Base-by-base conservation (phyloP, 1,284 basidiomycete genomes). In the Apiotrichum gamsii region DNA sequence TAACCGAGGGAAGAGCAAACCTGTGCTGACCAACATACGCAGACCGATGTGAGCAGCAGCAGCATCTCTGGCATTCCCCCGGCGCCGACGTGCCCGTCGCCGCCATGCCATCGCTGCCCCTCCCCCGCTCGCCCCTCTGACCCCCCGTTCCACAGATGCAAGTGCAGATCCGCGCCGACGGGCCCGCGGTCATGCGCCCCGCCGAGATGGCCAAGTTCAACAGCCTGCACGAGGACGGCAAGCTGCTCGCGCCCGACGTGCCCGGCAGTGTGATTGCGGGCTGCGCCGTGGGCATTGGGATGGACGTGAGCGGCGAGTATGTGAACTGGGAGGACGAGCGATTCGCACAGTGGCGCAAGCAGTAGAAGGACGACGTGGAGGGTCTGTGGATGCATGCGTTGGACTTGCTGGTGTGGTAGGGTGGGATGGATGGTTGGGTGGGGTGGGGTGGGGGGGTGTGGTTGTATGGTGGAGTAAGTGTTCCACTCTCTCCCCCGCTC, bases 231-330 rank as follows among this genome's bases (percentile, higher is more conserved):
- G 60, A 62, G 28, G 61, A 69, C 11, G 75, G 74, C 24, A 67
- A 75, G 52, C 67, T 78, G 3, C 57, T 78, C 1, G 57, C 59
- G 3, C 72, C 77, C 1, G 65, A 72, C 29, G 59, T 70, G 49
- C 71, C 77, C 1, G 77, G 74, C 8, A 61, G 66, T 10, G 74
- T 75, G 2, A 67, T 79, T 24, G 77, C 77, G 5, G 74, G 73
- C 0, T 56, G 77, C 5, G 76, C 75, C 0, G 55, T 74, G 2
- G 76, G 70, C 1, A 63, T 57, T 2, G 54, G 55, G 2, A 41
- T 49, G 4, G 57, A 67, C 10, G 51, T 70, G 19, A 72, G 65
- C 8, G 78, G 78, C n/a, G 62, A 70, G 36, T 79, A 76, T 43
- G 52, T 77, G 38, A 70, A 72, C 43, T 79, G 76, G 76, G 70